Base-by-base conservation (phyloP, 1,139 yeast species). In the Yamadazyma atlantica region DNA sequence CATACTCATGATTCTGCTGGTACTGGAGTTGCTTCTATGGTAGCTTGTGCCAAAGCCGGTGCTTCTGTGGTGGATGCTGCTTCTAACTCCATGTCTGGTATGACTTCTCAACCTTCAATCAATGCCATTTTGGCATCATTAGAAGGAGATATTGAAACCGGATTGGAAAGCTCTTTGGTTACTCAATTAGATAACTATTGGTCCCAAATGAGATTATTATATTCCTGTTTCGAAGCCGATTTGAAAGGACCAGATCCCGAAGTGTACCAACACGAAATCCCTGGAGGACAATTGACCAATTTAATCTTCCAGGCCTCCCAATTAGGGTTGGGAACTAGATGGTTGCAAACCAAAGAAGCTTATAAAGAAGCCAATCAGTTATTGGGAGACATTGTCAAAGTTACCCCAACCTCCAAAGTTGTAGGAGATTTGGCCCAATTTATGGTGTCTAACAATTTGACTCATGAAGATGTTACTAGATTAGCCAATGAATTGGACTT, bases 1-100 rank as follows among this genome's bases (percentile, higher is more conserved):
- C 99, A 92, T 69, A 90, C 98, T 28, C 99, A 92, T 67, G 99
- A 92, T 68, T 89, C 97, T 49, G 98, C 99, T 32, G 99, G 98
- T 72, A 94, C 98, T 38, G 99, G 96, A 67, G 97, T 92, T 48
- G 89, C 97, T 23, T 85, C 96, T 29, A 90, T 92, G 95, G 83
- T 85, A 48, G 96, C 94, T 5, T 83, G 90, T 63, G 97, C 97
- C 24, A 64, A 74, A 51, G 95, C 97, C 22, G 99, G 99, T 57
- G 98, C 97, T 30, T 98, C 94, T 69, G 95, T 85, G 43, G 97
- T 92, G 51, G 99, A 92, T 64, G 95, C 94, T 52, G 97, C 97
- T 13, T 80, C 95, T 45, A 94, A 92, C 75, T 86, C 97, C 28
- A 84, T 92, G 88, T 89, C 97, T 42, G 98, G 98, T 57, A 78